These are phyloP conservation scores for Phytophthora crassamura DNA, from an alignment of 352 stramenopile genomes.

Conservation along the genomic window DNA sequence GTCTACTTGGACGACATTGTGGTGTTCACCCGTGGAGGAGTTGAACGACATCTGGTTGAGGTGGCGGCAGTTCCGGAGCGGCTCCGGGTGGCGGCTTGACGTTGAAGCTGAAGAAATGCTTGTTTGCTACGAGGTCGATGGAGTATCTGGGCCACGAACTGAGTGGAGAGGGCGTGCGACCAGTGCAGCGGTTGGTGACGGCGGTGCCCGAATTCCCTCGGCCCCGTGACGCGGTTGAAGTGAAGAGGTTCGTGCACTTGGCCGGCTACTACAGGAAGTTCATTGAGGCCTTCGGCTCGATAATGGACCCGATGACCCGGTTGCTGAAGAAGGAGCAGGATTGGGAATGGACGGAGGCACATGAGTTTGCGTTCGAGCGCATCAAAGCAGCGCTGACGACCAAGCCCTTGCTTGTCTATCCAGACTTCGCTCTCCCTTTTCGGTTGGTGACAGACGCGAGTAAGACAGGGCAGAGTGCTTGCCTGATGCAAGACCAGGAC, in stretches of 20 bases:
- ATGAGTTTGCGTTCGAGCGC: background rate
- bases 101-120: conserved; percentile 28
- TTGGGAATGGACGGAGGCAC: conserved; percentile 25
- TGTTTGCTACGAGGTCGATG: background rate
- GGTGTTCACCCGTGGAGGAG: conserved; percentile 6
- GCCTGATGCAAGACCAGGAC: background rate
- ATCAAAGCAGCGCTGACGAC: background rate
- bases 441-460: background rate
- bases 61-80: conserved; percentile 20
- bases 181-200: too few relatives aligned
- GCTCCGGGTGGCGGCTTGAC: conserved; percentile 9
- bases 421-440: background rate
- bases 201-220: too few relatives aligned
- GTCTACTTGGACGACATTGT: conserved; percentile 36
- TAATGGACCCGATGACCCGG: conserved; percentile 17
- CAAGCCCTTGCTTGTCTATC: background rate
- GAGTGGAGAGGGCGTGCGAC: too few relatives aligned
- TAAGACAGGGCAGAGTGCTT: background rate
- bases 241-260: conserved; percentile 8
- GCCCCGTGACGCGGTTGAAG: too few relatives aligned
- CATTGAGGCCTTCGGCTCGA: conserved; percentile 17
- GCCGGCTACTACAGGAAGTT: conserved; percentile 28
- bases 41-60: conserved; percentile 18
- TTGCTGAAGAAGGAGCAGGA: conserved; percentile 22
- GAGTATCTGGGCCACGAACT: too few relatives aligned